Evolutionary conservation across 495 filamentous ascomycete species (phyloP).

Genomic region (Neurospora intermedia): DNA sequence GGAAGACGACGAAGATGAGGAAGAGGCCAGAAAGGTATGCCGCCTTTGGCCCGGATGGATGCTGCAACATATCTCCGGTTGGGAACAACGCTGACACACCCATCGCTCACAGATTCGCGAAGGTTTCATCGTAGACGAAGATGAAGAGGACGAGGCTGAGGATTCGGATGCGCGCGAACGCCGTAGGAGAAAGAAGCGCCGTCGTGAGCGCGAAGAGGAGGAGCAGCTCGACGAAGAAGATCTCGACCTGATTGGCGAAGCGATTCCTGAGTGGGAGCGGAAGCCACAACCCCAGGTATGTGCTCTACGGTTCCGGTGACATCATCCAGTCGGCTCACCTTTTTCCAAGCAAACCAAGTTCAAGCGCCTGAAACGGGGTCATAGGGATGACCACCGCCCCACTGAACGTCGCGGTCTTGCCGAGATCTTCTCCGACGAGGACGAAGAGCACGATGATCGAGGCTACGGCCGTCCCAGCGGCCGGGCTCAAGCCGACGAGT

Average conservation of each 20-base stretch:
- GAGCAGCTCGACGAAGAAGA: conserved; percentile 91
- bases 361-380: conserved; percentile 89
- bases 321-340: neutral
- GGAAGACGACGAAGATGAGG: conserved; percentile 90
- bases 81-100: neutral
- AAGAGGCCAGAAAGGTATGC: conserved; percentile 49
- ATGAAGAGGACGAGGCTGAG: conserved; percentile 60
- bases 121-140: conserved; percentile 93
- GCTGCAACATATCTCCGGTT: neutral
- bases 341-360: conserved; percentile 59
- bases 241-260: conserved; percentile 83
- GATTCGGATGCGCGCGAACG: conserved; percentile 53
- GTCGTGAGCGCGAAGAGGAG: conserved; percentile 72
- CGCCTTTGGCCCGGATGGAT: neutral
- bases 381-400: conserved; percentile 55
- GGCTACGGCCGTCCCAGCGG: conserved; percentile 39
- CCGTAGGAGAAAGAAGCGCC: conserved; percentile 56
- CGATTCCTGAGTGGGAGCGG: conserved; percentile 56
- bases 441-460: conserved; percentile 62
- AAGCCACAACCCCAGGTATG: conserved; percentile 53
- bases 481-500: conserved; percentile 63
- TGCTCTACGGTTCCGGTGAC: neutral
- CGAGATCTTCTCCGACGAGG: conserved; percentile 93
- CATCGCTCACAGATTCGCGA: conserved; percentile 57
- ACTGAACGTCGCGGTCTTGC: conserved; percentile 60